Base-by-base conservation (phyloP, 2,329 filamentous ascomycete genomes). In the Daldinia sp. region DNA sequence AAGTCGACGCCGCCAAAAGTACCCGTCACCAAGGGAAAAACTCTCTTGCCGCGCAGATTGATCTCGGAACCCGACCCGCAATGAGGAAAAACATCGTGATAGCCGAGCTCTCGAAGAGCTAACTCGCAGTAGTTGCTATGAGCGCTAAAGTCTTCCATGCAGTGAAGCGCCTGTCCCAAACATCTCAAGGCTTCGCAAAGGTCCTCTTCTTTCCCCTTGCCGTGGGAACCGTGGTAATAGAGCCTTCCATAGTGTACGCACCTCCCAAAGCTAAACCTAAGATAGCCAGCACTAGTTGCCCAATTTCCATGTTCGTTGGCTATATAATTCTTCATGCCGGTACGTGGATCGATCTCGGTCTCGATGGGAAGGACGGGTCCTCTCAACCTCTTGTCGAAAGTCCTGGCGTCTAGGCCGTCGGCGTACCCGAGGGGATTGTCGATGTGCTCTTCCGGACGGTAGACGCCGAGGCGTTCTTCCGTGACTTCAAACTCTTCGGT, bases 251-350 rank as follows among this genome's bases (percentile, higher is more conserved):
- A 93, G 77, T 94, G 91, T 65, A 94, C 91, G 74, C 89, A 87
- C 62, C 91, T 86, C 11, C 83, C 83, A 64, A 95, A 82, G 70
- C 90, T 93, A 77, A 87, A 92, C 69, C 89, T 88, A 62, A 97
- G 83, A 72, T 94, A 97, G 35, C 91, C 94, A 6, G 91, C 82
- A 66, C 93, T 97, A 17, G 95, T 99, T 1, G 94, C 92, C 91
- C 94, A 97, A 37, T 87, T 85, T 3, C 93, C 92, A 11, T 80
- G 82, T 76, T 98, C 94, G 72, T 97, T 98, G 63, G 94, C 89
- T 69, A 99, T 98, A 77, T 99, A 99, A 76, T 98, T 98, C 79
- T 98, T 99, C 94, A 99, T 97, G n/a, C 94, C 94, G 0, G 92
- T 95, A 4, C 85, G 80, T 30, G 80, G 79, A 72, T 95, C 92